Percentiles rank a stretch among this genome's conserved stretches.
Conservation (phyloP, 768 basidiomycete genomes). For the Phylloporus sp. region DNA sequence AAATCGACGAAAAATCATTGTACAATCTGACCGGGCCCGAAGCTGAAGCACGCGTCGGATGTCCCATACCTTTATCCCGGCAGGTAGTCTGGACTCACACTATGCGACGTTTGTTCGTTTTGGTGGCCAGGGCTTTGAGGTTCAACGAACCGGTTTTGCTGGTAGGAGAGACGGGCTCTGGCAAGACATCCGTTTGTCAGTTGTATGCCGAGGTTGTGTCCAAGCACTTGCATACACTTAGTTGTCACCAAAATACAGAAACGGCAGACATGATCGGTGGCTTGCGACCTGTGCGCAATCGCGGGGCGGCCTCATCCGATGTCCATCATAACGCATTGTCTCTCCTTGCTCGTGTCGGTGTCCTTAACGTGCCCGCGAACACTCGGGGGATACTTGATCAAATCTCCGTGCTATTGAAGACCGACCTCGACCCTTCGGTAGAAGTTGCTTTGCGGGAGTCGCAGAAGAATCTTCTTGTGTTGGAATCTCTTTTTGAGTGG, state of each 20-base stretch:
- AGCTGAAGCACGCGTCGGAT: slow-evolving; percentile 49
- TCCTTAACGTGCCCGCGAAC: slow-evolving; percentile 26
- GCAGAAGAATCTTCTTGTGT: slow-evolving; percentile 42
- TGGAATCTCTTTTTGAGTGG: slow-evolving; percentile 92
- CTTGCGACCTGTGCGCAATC: slow-evolving; percentile 82
- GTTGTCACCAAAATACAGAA: slow-evolving; percentile 98
- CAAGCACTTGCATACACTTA: slow-evolving; percentile 68
- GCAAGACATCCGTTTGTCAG: slow-evolving; percentile 97
- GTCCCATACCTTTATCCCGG: slow-evolving; percentile 41
- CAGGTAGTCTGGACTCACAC: slow-evolving; percentile 88
- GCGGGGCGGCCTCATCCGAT: slow-evolving; percentile 51
- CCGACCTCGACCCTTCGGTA: slow-evolving; percentile 29
- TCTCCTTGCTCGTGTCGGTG: slow-evolving; percentile 41
- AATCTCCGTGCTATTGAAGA: slow-evolving; percentile 21
- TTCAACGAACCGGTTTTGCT: slow-evolving; percentile 93
- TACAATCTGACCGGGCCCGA: slow-evolving; percentile 57
- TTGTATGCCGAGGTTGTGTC: slow-evolving; percentile 66
- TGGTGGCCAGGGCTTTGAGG: slow-evolving; percentile 79
- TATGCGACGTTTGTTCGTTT: slow-evolving; percentile 84
- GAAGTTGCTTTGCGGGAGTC: slow-evolving; percentile 37
- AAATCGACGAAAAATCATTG: slow-evolving; percentile 65
- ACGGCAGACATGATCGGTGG: slow-evolving; percentile 96
- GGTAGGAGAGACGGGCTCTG: slow-evolving; percentile 95
- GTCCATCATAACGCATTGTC: slow-evolving; percentile 40
- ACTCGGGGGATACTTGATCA: slow-evolving; percentile 23